Percentiles rank a stretch among this genome's conserved stretches.
Evolutionary conservation across 2,329 filamentous ascomycete genomes (phyloP).

Genomic region (Cytospora chrysosperma): DNA sequence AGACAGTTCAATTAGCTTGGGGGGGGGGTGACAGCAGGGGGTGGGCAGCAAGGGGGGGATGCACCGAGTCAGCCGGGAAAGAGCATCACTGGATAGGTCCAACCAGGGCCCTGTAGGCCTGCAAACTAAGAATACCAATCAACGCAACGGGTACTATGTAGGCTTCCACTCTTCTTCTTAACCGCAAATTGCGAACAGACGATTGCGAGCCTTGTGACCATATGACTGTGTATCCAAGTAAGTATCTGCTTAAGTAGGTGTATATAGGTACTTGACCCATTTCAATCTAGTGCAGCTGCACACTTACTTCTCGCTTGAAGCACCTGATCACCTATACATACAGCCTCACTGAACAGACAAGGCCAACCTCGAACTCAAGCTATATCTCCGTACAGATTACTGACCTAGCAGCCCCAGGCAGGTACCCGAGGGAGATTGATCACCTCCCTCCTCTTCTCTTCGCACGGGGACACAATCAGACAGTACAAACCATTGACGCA

Average conservation of each 20-base stretch:
- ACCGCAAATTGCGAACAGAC: background rate
- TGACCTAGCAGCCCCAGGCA: too few species aligned
- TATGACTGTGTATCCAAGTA: too few species aligned
- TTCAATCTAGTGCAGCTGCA: background rate
- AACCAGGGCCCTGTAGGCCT: background rate
- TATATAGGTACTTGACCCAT: too few species aligned
- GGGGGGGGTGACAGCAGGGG: too few species aligned
- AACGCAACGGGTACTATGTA: background rate
- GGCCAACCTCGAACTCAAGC: background rate
- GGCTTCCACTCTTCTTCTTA: background rate
- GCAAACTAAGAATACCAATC: too few species aligned
- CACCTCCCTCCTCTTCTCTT: too few species aligned
- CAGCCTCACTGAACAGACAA: background rate
- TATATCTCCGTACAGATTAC: too few species aligned
- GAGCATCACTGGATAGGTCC: conserved; percentile 1
- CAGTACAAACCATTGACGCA: background rate
- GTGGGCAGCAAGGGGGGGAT: too few species aligned
- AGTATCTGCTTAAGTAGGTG: too few species aligned
- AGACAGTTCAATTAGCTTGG: too few species aligned
- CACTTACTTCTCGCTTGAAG: background rate
- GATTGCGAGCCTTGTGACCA: too few species aligned
- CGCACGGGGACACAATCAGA: background rate
- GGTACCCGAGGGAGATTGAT: background rate
- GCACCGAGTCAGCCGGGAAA: conserved; percentile 9
- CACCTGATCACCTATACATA: background rate